Conservation (phyloP, 371 early-diverging fungal species). For the Mucor mucedo region DNA sequence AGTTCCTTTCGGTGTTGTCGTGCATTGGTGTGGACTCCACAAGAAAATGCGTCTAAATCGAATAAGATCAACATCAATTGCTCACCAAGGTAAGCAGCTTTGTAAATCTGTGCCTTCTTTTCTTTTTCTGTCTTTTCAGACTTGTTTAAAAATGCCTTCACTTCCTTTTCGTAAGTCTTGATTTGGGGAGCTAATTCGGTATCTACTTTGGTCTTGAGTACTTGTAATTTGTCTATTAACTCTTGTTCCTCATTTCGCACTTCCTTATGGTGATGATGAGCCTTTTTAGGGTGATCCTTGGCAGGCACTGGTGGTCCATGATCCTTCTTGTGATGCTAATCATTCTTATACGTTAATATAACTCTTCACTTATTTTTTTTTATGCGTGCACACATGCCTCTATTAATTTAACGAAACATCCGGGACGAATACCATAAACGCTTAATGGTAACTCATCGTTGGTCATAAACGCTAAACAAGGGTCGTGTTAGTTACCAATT, state of each 20-base stretch:
- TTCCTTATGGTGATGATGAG: not conserved
- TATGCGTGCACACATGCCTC: not conserved
- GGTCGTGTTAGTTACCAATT: not conserved
- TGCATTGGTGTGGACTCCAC: conserved; percentile 22
- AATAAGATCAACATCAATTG: conserved; percentile 35
- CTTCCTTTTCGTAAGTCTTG: conserved; percentile 22
- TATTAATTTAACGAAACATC: conserved; percentile 16
- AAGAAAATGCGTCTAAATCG: conserved; percentile 26
- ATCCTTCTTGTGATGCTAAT: too few relatives aligned
- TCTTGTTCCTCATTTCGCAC: conserved; percentile 2
- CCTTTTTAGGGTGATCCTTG: not conserved
- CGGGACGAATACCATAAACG: conserved; percentile 20
- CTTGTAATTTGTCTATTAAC: conserved; percentile 14
- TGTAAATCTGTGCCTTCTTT: conserved; percentile 26
- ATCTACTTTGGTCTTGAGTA: conserved; percentile 12
- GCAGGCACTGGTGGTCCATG: too few relatives aligned
- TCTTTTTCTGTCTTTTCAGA: conserved; percentile 14
- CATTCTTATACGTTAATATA: not conserved
- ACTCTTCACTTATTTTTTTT: not conserved
- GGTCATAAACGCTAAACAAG: conserved; percentile 18
- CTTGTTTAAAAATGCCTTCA: conserved; percentile 15
- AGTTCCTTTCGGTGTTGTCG: conserved; percentile 27
- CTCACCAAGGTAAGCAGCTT: conserved; percentile 26
- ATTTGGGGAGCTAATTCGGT: conserved; percentile 19
- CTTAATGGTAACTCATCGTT: conserved; percentile 21